Conservation (phyloP, 306 rosid species). For the Crataegus laevigata region DNA sequence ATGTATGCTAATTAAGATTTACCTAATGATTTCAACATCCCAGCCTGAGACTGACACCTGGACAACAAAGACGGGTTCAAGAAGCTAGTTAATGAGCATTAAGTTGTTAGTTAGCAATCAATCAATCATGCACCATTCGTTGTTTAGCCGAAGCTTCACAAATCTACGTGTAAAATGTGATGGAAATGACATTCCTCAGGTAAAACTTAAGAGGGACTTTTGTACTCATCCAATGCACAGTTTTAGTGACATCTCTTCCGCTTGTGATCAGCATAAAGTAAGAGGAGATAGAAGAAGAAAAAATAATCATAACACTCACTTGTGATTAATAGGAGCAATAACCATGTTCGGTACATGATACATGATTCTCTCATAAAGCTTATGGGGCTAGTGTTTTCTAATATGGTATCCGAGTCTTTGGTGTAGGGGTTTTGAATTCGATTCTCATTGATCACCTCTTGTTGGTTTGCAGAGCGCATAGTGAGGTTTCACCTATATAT, state of each 20-base stretch:
- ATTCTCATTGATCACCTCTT: neutral
- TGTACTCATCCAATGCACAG: neutral
- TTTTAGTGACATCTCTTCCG: neutral
- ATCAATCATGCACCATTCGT: constrained; percentile 21
- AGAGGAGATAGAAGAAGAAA: no score
- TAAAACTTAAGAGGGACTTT: neutral
- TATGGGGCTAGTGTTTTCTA: neutral
- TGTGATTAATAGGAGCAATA: no score
- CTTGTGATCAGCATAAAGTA: no score
- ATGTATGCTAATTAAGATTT: neutral
- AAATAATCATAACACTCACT: no score
- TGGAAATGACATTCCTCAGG: neutral
- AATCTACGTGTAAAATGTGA: constrained; percentile 12
- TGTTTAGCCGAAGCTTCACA: constrained; percentile 5
- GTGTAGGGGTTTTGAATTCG: neutral
- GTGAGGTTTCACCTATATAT: neutral
- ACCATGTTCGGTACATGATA: no score
- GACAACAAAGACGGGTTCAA: constrained; percentile 7
- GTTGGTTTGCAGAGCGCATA: neutral
- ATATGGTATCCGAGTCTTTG: neutral
- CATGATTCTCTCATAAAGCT: no score
- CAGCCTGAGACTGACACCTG: constrained; percentile 30
- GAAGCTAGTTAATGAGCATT: neutral
- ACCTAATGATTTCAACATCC: constrained; percentile 21
- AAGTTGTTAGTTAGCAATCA: constrained; percentile 31